Evolutionary conservation across 352 stramenopile genomes (phyloP).

Genomic region (Phytopythium sindhum): DNA sequence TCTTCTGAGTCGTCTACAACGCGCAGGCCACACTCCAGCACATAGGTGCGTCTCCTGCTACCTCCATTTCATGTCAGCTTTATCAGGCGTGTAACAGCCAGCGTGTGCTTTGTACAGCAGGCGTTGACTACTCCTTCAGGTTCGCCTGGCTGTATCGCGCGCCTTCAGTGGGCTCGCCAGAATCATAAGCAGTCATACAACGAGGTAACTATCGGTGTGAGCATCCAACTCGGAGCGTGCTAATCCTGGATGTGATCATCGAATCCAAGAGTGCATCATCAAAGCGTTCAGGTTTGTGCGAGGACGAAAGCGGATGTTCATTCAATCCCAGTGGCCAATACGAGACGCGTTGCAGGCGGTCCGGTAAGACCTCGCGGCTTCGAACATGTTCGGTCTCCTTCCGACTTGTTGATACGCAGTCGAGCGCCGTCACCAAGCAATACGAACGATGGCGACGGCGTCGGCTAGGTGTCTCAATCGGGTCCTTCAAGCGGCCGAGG

Average conservation of each 20-base stretch:
- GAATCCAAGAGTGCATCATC: too few relatives aligned
- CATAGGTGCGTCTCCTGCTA: constrained; percentile 5
- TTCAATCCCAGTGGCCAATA: too few relatives aligned
- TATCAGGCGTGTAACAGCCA: not conserved
- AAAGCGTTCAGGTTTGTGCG: too few relatives aligned
- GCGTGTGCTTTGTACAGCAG: not conserved
- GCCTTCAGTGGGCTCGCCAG: not conserved
- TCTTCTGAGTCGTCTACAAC: constrained; percentile 21
- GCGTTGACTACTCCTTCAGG: constrained; percentile 20
- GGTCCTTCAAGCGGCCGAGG: not conserved
- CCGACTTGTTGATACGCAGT: too few relatives aligned
- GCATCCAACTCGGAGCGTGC: too few relatives aligned
- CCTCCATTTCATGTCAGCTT: not conserved
- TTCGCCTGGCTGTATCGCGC: constrained; percentile 16
- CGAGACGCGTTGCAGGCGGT: too few relatives aligned
- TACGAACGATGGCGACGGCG: too few relatives aligned
- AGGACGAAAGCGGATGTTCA: too few relatives aligned
- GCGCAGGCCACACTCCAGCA: constrained; percentile 15
- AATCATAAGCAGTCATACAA: not conserved
- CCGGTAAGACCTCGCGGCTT: too few relatives aligned
- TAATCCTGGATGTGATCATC: too few relatives aligned
- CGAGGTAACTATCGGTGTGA: not conserved
- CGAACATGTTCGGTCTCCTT: too few relatives aligned
- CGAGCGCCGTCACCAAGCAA: not conserved
- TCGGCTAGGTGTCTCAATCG: not conserved